phyloP scores from a whole-genome alignment of 2,329 filamentous ascomycete genomes.

The Canariomyces notabilis region DNA sequence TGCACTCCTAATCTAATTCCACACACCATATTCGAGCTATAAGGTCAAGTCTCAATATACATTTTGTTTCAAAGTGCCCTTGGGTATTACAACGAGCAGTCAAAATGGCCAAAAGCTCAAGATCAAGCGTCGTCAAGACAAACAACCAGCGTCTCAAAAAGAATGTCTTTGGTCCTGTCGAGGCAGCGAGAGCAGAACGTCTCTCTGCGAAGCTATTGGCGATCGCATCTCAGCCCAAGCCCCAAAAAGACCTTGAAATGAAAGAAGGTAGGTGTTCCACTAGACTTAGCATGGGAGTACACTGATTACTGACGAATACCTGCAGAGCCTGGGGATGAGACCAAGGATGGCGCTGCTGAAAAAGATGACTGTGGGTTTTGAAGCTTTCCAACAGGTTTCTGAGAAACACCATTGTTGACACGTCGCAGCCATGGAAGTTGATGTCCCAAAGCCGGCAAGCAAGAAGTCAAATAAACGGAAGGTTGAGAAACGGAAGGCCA shows the following conservation, averaged over 20 bases:
- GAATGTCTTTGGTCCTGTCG: conserved; percentile 78
- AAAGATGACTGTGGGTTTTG: conserved; percentile 23
- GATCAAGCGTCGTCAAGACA: conserved; percentile 72
- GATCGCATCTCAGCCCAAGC: conserved; percentile 70
- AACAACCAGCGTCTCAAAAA: conserved; percentile 79
- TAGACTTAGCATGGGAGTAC: neutral
- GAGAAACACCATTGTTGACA: conserved; percentile 17
- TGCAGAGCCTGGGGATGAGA: conserved; percentile 25
- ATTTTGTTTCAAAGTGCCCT: neutral
- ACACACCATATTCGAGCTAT: no score
- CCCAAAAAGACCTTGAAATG: conserved; percentile 50
- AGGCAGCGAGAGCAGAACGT: conserved; percentile 72
- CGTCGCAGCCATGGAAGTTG: conserved; percentile 52
- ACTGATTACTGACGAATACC: conserved; percentile 1
- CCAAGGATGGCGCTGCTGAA: conserved; percentile 23
- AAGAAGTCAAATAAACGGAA: conserved; percentile 44
- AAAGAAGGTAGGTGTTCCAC: conserved; percentile 21
- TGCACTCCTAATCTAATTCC: neutral
- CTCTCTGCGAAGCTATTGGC: conserved; percentile 82
- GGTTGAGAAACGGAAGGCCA: conserved; percentile 53
- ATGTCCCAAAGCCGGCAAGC: conserved; percentile 36
- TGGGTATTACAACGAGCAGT: neutral
- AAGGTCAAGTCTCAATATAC: no score
- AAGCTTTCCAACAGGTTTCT: neutral
- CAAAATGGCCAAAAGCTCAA: conserved; percentile 79